Percentiles rank a stretch among this genome's conserved stretches.
phyloP scores from a whole-genome alignment of 202 grass and related monocot genomes.

The Dendrocalamus latiflorus region DNA sequence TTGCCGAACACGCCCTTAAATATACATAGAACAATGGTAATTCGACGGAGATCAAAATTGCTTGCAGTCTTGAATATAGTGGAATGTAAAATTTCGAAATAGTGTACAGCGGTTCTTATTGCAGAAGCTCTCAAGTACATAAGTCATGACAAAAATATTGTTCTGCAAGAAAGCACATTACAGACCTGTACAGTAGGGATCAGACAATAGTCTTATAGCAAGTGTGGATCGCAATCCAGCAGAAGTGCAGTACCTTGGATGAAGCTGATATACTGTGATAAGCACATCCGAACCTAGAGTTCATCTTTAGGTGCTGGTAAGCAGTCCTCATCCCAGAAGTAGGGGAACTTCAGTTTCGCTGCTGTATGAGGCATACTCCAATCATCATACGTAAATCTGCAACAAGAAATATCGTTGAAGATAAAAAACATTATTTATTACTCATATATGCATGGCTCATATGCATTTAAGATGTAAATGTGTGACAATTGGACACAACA shows the following conservation, averaged over 20 bases:
- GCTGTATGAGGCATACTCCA: constrained; percentile 81
- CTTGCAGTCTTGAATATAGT: not conserved
- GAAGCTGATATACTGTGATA: not conserved
- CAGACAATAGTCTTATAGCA: not conserved
- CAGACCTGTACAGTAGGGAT: not conserved
- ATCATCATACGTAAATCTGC: constrained; percentile 84
- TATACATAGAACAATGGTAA: not conserved
- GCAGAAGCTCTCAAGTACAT: not conserved
- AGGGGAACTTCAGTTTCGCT: constrained; percentile 70
- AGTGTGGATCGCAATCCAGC: not conserved
- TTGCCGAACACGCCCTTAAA: not conserved
- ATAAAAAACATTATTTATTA: not conserved
- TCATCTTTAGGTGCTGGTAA: constrained; percentile 66
- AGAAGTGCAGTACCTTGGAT: not conserved
- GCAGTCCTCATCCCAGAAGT: constrained; percentile 77
- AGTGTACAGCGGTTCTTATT: not conserved
- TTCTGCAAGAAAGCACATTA: not conserved
- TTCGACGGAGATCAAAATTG: too few species aligned
- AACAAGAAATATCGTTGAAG: not conserved
- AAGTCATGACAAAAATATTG: not conserved
- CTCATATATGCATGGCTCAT: not conserved
- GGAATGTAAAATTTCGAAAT: not conserved
- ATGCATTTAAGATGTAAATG: not conserved
- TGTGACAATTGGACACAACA: not conserved
- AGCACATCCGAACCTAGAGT: constrained; percentile 30